Percentiles rank a stretch among this genome's conserved stretches.
phyloP scores from a whole-genome alignment of 2,329 filamentous ascomycete species.

The Xylariaceae sp. region DNA sequence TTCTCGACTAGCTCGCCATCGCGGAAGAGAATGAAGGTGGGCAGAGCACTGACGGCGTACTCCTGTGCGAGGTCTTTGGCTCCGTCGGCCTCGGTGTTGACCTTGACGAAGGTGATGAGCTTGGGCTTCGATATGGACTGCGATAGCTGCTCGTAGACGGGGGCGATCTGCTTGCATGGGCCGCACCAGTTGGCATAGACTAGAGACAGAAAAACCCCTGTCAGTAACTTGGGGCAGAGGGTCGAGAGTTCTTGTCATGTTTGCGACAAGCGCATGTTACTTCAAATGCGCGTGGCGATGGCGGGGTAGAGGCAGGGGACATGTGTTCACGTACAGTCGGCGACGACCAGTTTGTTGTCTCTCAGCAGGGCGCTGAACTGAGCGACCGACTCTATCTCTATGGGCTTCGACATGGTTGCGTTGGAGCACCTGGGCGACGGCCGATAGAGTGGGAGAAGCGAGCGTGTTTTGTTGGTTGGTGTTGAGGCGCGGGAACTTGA shows the following conservation, averaged over 20 bases:
- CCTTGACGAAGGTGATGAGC: slow-evolving; percentile 78
- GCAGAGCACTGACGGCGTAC: slow-evolving; percentile 74
- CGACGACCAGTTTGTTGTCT: slow-evolving; percentile 75
- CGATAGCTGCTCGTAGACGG: slow-evolving; percentile 77
- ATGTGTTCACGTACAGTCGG: slow-evolving; percentile 68
- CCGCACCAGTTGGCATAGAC: slow-evolving; percentile 87
- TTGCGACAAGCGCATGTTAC: no score
- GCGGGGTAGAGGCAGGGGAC: slow-evolving; percentile 22
- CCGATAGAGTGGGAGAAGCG: no score
- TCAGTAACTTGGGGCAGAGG: slow-evolving; percentile 13
- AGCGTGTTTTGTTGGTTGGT: no score
- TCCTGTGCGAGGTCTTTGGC: slow-evolving; percentile 64
- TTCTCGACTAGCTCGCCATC: slow-evolving; percentile 65
- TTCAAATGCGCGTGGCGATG: slow-evolving; percentile 1
- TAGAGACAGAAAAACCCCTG: slow-evolving; percentile 38
- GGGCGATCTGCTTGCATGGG: slow-evolving; percentile 80
- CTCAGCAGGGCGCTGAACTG: slow-evolving; percentile 69
- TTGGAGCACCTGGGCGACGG: neutral
- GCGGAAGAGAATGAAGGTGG: slow-evolving; percentile 89
- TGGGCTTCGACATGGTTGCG: slow-evolving; percentile 41
- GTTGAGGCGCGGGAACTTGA: no score
- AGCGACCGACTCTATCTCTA: slow-evolving; percentile 51
- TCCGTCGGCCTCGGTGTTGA: slow-evolving; percentile 73
- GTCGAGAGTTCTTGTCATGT: no score
- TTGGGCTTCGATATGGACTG: slow-evolving; percentile 66